Base-by-base conservation (phyloP, 2,329 filamentous ascomycete species). In the Cladobotryum protrusum region DNA sequence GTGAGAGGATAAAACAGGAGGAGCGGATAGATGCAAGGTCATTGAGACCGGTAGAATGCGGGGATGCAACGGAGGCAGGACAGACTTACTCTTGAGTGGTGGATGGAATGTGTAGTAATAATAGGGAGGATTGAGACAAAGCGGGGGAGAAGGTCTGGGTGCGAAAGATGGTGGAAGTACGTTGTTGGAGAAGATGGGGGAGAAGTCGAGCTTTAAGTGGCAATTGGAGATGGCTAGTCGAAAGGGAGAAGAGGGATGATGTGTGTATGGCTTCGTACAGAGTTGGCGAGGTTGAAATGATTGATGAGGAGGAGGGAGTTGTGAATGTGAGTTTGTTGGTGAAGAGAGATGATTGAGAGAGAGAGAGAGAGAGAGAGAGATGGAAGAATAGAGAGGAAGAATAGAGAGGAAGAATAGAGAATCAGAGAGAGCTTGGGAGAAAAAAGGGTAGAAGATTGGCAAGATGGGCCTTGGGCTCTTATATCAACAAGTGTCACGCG, bases 401-500 rank as follows among this genome's bases (percentile, higher is more conserved):
- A 43, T 5, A n/a, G 18, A 42, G 39, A 42, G n/a, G 35, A 37
- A 17, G 17, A 37, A 37, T n/a, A 37, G 35, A 32, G 34, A 37
- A 19, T 45, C 15, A 36, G 35, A 29, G 36, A 32, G 33, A 35
- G 24, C 40, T 20, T 17, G 29, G 36, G 15, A 32, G 33, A n/a
- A 11, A 32, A 37, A 39, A 32, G 20, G 32, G 3, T 13, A 20
- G 39, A 14, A 43, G 42, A 15, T 19, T 24, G 36, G 41, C 15
- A 43, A 32, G 15, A 32, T 13, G 32, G 20, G 29, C 39, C 36
- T 40, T 50, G 47, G 45, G 50, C 37, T 56, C 49, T 54, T 57
- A 55, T 57, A 59, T 53, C 53, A 55, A 29, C 45, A 49, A 48
- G 41, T 47, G 56, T 58, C 56, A 57, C 56, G 55, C 55, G 52